Evolutionary conservation across 2,329 filamentous ascomycete species (phyloP).

Genomic region (Pseudocercospora vitis): DNA sequence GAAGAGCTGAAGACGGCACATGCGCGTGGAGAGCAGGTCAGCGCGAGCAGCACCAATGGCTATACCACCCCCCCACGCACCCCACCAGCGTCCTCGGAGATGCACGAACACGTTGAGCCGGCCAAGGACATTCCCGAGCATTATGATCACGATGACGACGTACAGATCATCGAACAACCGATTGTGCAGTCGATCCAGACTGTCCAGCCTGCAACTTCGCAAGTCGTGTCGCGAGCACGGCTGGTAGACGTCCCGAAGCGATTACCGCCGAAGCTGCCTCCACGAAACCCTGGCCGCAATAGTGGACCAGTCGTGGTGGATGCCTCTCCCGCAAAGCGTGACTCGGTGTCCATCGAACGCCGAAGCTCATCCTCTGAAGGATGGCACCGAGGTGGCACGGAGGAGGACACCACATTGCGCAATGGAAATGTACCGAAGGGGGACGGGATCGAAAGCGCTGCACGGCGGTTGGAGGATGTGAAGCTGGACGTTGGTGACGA

Average conservation of each 20-base stretch:
- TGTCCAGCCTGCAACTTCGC: constrained; percentile 50
- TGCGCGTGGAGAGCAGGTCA: constrained; percentile 9
- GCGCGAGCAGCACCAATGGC: constrained; percentile 29
- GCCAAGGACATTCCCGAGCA: constrained; percentile 25
- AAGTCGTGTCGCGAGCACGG: constrained; percentile 64
- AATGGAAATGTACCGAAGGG: neutral
- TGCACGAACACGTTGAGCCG: constrained; percentile 2
- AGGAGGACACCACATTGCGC: neutral
- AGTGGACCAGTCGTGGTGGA: constrained; percentile 38
- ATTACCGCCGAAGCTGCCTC: constrained; percentile 72
- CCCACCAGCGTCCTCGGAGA: constrained; percentile 24
- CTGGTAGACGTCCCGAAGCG: constrained; percentile 84
- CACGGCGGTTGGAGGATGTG: constrained; percentile 20
- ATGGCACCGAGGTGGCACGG: neutral
- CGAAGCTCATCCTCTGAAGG: neutral
- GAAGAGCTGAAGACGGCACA: constrained; percentile 26
- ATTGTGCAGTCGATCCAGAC: constrained; percentile 65
- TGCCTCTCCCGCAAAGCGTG: constrained; percentile 24
- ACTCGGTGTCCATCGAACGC: neutral
- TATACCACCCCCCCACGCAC: constrained; percentile 37
- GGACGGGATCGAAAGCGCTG: neutral
- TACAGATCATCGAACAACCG: constrained; percentile 49
- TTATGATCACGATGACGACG: constrained; percentile 51
- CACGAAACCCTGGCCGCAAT: constrained; percentile 66
- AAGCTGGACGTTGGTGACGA: constrained; percentile 18